Conservation (phyloP, 805 yeast species). For the Candida insectorum region DNA sequence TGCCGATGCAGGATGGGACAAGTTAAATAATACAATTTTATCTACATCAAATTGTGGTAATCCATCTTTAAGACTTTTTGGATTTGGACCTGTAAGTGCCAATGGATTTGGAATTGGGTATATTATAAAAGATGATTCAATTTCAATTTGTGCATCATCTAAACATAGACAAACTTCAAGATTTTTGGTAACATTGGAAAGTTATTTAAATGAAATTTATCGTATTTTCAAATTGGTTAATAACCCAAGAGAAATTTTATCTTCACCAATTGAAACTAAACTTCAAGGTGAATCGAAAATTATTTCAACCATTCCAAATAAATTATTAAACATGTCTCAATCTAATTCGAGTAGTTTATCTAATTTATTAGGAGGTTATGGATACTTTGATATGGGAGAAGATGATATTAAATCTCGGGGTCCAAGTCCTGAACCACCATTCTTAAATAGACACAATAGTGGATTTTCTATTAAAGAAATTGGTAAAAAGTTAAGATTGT, state of each 20-base stretch:
- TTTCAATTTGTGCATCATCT: conserved; percentile 53
- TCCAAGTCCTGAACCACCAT: conserved; percentile 54
- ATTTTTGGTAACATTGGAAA: conserved; percentile 50
- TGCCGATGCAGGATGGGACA: conserved; percentile 86
- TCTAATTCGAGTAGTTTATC: conserved; percentile 20
- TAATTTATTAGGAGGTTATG: conserved; percentile 54
- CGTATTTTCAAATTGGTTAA: conserved; percentile 25
- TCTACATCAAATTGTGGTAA: conserved; percentile 65
- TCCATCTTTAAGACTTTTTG: conserved; percentile 55
- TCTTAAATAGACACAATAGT: conserved; percentile 34
- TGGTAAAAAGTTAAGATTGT: conserved; percentile 60
- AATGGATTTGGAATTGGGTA: conserved; percentile 59
- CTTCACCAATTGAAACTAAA: conserved; percentile 23
- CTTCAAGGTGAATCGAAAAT: conserved; percentile 12
- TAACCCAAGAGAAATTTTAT: conserved; percentile 14
- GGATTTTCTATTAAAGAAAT: conserved; percentile 50
- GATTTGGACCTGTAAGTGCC: conserved; percentile 58
- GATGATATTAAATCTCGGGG: conserved; percentile 54
- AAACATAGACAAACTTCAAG: conserved; percentile 60
- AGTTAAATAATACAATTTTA: conserved; percentile 71
- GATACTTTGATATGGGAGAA: conserved; percentile 58
- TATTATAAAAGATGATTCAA: conserved; percentile 49
- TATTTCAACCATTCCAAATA: neutral
- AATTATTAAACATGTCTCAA: conserved; percentile 4
- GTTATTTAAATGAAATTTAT: conserved; percentile 47